Conservation (phyloP, 1,284 basidiomycete species). For the Blastosporella zonata region DNA sequence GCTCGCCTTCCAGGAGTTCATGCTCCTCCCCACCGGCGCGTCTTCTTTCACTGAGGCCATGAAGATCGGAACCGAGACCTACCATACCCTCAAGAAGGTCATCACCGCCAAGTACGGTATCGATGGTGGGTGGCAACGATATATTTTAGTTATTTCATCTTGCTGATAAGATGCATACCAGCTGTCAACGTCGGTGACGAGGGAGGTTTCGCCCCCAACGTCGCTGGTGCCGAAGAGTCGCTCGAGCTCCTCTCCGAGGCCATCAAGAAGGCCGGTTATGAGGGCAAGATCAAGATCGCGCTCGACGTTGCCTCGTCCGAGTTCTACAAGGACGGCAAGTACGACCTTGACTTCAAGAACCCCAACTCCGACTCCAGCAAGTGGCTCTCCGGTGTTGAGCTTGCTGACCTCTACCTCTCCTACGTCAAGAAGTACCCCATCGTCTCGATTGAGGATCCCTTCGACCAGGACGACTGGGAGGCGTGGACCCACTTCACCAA, state of each 20-base stretch:
- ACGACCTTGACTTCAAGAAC: slow-evolving; percentile 99
- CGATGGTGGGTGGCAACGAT: slow-evolving; percentile 62
- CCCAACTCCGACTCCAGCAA: slow-evolving; percentile 97
- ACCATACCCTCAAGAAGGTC: slow-evolving; percentile 99
- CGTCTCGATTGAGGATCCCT: slow-evolving; percentile 98
- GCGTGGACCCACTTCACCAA: slow-evolving; percentile 93
- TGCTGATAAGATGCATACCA: slow-evolving; percentile 30
- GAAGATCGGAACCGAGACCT: slow-evolving; percentile 98
- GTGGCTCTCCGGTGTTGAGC: slow-evolving; percentile 92
- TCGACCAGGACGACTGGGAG: slow-evolving; percentile 99
- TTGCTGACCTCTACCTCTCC: slow-evolving; percentile 89
- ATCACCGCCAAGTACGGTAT: slow-evolving; percentile 99
- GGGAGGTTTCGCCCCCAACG: slow-evolving; percentile 99
- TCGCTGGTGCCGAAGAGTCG: slow-evolving; percentile 94
- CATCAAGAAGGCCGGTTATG: slow-evolving; percentile 97
- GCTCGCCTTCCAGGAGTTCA: slow-evolving; percentile 99
- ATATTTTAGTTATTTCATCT: slow-evolving; percentile 11
- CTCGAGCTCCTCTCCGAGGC: slow-evolving; percentile 95
- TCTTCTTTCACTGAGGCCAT: slow-evolving; percentile 92
- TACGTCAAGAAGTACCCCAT: slow-evolving; percentile 94
- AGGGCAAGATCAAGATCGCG: slow-evolving; percentile 98
- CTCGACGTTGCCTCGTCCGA: slow-evolving; percentile 99
- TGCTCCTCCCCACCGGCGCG: slow-evolving; percentile 97
- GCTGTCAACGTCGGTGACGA: slow-evolving; percentile 99
- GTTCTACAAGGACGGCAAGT: slow-evolving; percentile 99